Evolutionary conservation across 2,329 filamentous ascomycete species (phyloP), one percentile per base, ranked within the genome.

Genomic region (Mollisia scopiformis): DNA sequence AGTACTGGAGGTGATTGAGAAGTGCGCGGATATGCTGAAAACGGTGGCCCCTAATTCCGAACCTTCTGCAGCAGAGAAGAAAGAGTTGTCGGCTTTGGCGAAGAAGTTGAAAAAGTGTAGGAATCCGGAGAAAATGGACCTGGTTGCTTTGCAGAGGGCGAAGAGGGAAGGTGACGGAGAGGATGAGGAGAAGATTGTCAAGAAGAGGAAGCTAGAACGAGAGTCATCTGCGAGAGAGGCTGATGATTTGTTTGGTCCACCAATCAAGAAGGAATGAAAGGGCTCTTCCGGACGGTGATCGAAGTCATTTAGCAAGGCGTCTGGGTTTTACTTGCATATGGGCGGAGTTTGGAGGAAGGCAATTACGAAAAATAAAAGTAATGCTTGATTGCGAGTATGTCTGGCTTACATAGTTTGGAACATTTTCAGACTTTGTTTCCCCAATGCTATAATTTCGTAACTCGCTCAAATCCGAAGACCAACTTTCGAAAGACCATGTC

Each of bases 51-150:
- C 63, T 1, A 58, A 47, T 33, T 25, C 50, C 25, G 61, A 66
- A 27, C 37, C 62, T 33, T 59, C 63, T 53, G 57, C 65, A 14
- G 54, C 67, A 70, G 75, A 79, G 65, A 72, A 71, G 56, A 78
- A 80, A 55, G 75, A 82, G 25, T 80, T 87, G 66, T 84, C 84
- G 43, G 82, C 83, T 0, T 75, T 92, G 13, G 82, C 86, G 16
- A 86, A 83, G 75, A 93, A 92, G 72, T 79, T 93, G n/a, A 86
- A 84, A 62, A 85, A 83, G 68, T 93, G 90, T 68, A 81, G 88
- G 59, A 90, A 94, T 69, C 90, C 90, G 0, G 88, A 91, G 67
- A 86, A 90, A 58, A 85, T 84, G 46, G 89, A 93, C 73, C 75
- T 93, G 3, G 87, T 92, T 19, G 87, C 86, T 51, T 76, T 90